phyloP scores from a whole-genome alignment of 176 grass and related monocot genomes.

The Musa itinerans region DNA sequence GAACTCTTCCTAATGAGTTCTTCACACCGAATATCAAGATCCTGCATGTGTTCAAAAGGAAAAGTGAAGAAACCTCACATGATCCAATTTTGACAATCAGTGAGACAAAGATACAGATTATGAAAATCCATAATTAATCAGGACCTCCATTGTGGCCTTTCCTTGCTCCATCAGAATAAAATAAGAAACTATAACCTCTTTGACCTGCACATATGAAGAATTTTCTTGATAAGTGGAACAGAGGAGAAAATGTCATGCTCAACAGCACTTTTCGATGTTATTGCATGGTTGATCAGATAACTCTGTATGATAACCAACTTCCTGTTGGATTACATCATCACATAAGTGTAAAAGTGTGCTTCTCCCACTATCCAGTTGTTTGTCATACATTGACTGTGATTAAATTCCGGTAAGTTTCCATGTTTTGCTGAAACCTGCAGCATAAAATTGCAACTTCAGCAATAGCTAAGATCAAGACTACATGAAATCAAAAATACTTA shows the following conservation, averaged over 20 bases:
- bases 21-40: constrained; percentile 87
- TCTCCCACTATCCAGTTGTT: constrained; percentile 93
- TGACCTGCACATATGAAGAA: constrained; percentile 41
- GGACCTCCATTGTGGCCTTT: constrained; percentile 75
- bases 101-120: constrained; percentile 13
- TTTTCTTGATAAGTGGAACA: not conserved
- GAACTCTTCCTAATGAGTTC: constrained; percentile 95
- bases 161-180: constrained; percentile 99
- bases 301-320: constrained; percentile 38
- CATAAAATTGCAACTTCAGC: not conserved
- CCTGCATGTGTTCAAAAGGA: constrained; percentile 29
- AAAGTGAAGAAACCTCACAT: not conserved
- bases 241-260: not conserved
- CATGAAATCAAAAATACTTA: no score
- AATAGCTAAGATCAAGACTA: not conserved
- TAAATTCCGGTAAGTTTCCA: constrained; percentile 88
- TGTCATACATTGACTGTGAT: constrained; percentile 99
- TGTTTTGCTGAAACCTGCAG: constrained; percentile 93
- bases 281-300: not conserved
- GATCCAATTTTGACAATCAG: constrained; percentile 3
- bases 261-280: not conserved
- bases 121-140: not conserved
- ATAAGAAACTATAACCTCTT: constrained; percentile 96
- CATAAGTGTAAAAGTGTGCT: constrained; percentile 89
- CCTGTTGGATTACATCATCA: constrained; percentile 95